Percentiles rank a stretch among this genome's conserved stretches.
These are phyloP conservation scores for Cyberlindnera saturnus DNA, from an alignment of 805 yeast genomes.

Conservation along the genomic window DNA sequence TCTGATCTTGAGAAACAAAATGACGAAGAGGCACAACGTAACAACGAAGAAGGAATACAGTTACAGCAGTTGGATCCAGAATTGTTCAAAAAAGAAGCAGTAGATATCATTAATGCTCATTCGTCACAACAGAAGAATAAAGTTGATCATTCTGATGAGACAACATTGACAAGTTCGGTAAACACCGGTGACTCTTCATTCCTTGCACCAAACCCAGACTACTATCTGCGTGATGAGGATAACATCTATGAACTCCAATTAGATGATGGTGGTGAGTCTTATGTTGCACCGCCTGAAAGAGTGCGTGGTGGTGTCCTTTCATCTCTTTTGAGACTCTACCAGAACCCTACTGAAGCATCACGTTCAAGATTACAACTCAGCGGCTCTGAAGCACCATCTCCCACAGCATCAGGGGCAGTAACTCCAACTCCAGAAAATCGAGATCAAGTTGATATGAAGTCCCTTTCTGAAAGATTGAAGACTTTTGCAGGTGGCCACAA, in stretches of 20 bases:
- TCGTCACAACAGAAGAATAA: constrained; percentile 14
- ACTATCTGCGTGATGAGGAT: constrained; percentile 27
- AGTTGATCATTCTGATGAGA: constrained; percentile 12
- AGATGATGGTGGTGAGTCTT: constrained; percentile 30
- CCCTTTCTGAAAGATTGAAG: constrained; percentile 13
- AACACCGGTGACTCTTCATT: constrained; percentile 14
- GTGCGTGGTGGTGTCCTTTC: constrained; percentile 87
- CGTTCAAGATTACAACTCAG: constrained; percentile 17
- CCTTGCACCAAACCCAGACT: constrained; percentile 38
- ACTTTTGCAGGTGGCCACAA: constrained; percentile 10
- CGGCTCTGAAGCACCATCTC: constrained; percentile 11
- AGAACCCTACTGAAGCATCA: constrained; percentile 30
- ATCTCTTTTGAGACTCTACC: constrained; percentile 66
- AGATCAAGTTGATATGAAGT: constrained; percentile 4
- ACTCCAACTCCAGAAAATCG: constrained; percentile 14
- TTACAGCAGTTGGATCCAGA: constrained; percentile 37
- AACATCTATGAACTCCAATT: constrained; percentile 25
- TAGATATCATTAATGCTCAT: constrained; percentile 46
- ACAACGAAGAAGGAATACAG: constrained; percentile 34
- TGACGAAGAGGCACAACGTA: constrained; percentile 32
- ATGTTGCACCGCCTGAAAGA: constrained; percentile 53
- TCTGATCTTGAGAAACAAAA: constrained; percentile 18
- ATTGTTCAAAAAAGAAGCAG: constrained; percentile 45
- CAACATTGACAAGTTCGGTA: constrained; percentile 21
- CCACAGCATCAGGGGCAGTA: constrained; percentile 11